A percentile compares a stretch with the other conserved stretches of the same genome.
Evolutionary conservation across 1,284 basidiomycete genomes (phyloP).

Genomic region (Meira nashicola): DNA sequence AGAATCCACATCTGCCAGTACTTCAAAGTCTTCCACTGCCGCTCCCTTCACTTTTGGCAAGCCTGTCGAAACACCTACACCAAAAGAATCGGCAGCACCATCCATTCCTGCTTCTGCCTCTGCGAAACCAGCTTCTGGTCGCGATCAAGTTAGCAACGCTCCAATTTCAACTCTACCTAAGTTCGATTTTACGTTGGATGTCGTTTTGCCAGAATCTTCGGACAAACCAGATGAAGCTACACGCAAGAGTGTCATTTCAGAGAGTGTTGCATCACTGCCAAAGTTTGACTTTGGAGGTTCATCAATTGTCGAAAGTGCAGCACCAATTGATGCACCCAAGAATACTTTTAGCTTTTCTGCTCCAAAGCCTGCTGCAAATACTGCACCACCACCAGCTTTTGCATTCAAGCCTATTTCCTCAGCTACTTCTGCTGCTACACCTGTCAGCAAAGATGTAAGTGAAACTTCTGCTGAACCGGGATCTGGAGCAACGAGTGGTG

Average conservation of each 20-base stretch:
- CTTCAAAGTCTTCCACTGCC: too few relatives aligned
- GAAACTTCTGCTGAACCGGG: too few relatives aligned
- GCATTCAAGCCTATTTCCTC: background rate
- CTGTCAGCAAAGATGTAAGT: background rate
- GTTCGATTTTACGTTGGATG: slow-evolving; percentile 1
- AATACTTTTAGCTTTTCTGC: background rate
- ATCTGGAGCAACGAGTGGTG: too few relatives aligned
- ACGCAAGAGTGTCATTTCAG: background rate
- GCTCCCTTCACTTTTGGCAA: too few relatives aligned
- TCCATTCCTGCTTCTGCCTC: background rate
- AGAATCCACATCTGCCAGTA: too few relatives aligned
- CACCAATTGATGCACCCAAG: background rate
- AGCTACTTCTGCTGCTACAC: background rate
- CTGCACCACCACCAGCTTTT: background rate
- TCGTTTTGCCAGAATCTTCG: background rate
- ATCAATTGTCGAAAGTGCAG: background rate
- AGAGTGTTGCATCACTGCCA: background rate
- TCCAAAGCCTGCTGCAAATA: too few relatives aligned
- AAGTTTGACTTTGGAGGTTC: background rate
- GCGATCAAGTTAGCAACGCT: background rate
- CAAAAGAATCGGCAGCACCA: background rate
- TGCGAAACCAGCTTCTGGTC: background rate
- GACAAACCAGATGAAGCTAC: background rate
- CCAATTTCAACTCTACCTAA: background rate
- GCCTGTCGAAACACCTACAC: background rate